Evolutionary conservation across 495 filamentous ascomycete genomes (phyloP).

Genomic region (Clohesyomyces aquaticus): DNA sequence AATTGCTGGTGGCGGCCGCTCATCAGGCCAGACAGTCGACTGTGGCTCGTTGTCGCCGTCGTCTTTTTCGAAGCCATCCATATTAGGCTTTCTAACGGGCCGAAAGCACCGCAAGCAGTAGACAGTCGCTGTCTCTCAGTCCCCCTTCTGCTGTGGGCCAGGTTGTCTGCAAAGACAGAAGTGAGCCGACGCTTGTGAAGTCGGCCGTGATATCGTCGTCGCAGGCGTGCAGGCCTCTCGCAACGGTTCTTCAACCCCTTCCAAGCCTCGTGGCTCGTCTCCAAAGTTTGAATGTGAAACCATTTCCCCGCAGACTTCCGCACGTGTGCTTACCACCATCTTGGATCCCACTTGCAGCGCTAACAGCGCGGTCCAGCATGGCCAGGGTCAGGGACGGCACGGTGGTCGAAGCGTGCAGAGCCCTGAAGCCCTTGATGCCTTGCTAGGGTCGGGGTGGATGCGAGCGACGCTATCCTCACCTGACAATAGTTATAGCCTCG

Average conservation of each 20-base stretch:
- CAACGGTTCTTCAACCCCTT: slow-evolving; percentile 2
- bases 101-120: too few species aligned
- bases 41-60: too few species aligned
- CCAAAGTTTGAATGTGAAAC: slow-evolving; percentile 35
- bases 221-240: not conserved
- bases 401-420: slow-evolving; percentile 3
- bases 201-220: not conserved
- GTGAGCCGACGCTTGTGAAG: slow-evolving; percentile 1
- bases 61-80: too few species aligned
- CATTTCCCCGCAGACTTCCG: slow-evolving; percentile 39
- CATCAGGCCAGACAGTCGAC: too few species aligned
- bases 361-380: slow-evolving; percentile 13
- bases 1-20: slow-evolving; percentile 5
- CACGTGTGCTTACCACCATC: slow-evolving; percentile 38
- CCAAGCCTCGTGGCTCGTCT: slow-evolving; percentile 34
- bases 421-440: slow-evolving; percentile 9
- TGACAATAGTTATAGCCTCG: slow-evolving; percentile 34
- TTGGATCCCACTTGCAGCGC: slow-evolving; percentile 26
- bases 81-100: too few species aligned
- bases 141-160: too few species aligned
- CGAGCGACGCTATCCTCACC: slow-evolving; percentile 30
- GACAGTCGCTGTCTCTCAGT: too few species aligned
- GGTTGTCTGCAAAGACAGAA: too few species aligned
- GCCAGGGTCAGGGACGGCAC: slow-evolving; percentile 16
- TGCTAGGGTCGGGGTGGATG: slow-evolving; percentile 15